Evolutionary conservation across 192 early-diverging fungal genomes (phyloP).

Genomic region (Backusella westeae): DNA sequence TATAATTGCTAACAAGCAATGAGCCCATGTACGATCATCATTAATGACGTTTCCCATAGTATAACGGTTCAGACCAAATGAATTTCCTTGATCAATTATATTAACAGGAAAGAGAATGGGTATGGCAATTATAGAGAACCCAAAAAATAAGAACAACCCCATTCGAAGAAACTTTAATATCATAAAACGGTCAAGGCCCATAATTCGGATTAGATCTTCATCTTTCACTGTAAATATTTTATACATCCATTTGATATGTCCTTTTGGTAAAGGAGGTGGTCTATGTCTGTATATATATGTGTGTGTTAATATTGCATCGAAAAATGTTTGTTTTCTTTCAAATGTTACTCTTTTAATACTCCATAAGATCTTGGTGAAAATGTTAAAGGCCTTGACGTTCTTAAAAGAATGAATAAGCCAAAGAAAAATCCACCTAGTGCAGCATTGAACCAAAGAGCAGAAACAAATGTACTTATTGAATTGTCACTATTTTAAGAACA

Average conservation of each 20-base stretch:
- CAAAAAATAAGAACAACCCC: slow-evolving; percentile 61
- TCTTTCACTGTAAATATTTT: slow-evolving; percentile 52
- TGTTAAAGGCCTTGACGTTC: slow-evolving; percentile 60
- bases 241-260: slow-evolving; percentile 60
- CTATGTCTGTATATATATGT: slow-evolving; percentile 35
- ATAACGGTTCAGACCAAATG: slow-evolving; percentile 53
- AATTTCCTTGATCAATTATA: slow-evolving; percentile 41
- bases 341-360: slow-evolving; percentile 49
- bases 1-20: slow-evolving; percentile 53
- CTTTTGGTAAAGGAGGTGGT: slow-evolving; percentile 49
- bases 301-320: neutral
- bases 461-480: slow-evolving; percentile 62
- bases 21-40: slow-evolving; percentile 65
- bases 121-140: slow-evolving; percentile 53
- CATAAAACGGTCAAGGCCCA: slow-evolving; percentile 79
- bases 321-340: neutral
- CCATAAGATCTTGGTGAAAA: slow-evolving; percentile 75
- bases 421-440: slow-evolving; percentile 49
- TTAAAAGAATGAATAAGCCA: slow-evolving; percentile 65
- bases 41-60: slow-evolving; percentile 73
- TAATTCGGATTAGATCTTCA: slow-evolving; percentile 50
- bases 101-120: slow-evolving; percentile 75
- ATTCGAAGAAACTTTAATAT: slow-evolving; percentile 71
- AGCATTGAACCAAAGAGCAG: slow-evolving; percentile 69
- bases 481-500: slow-evolving; percentile 22